Conservation (phyloP, 2,329 filamentous ascomycete genomes). For the Parastagonospora nodorum region DNA sequence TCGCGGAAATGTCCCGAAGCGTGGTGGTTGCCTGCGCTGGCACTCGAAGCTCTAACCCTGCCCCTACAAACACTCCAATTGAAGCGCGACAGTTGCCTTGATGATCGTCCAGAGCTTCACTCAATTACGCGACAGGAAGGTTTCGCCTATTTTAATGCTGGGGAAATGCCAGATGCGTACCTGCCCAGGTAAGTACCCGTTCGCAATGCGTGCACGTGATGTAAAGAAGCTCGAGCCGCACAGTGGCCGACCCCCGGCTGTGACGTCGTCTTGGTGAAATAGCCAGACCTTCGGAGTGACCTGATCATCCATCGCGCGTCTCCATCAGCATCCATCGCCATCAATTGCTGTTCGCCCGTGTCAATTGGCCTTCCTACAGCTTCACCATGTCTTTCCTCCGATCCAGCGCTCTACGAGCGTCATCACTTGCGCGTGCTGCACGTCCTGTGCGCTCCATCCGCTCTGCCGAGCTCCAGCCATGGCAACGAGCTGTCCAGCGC, state of each 20-base stretch:
- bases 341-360: slow-evolving; percentile 41
- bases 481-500: slow-evolving; percentile 44
- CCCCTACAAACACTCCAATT: neutral
- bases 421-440: slow-evolving; percentile 41
- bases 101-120: no score
- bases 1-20: slow-evolving; percentile 17
- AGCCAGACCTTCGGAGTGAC: slow-evolving; percentile 9
- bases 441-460: slow-evolving; percentile 42
- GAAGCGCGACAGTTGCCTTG: no score
- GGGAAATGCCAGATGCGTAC: no score
- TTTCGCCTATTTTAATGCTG: no score
- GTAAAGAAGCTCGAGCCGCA: no score
- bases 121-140: no score
- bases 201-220: no score
- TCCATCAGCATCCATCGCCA: slow-evolving; percentile 13
- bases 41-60: slow-evolving; percentile 12
- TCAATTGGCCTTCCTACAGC: slow-evolving; percentile 42
- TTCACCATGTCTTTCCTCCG: slow-evolving; percentile 49
- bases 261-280: no score
- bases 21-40: slow-evolving; percentile 26
- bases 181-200: no score
- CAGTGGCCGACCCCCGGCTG: no score
- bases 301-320: slow-evolving; percentile 17
- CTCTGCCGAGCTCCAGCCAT: slow-evolving; percentile 45
- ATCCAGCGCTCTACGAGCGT: slow-evolving; percentile 43